Conservation (phyloP, 2,329 filamentous ascomycete genomes). For the Paracamarosporium sp. region DNA sequence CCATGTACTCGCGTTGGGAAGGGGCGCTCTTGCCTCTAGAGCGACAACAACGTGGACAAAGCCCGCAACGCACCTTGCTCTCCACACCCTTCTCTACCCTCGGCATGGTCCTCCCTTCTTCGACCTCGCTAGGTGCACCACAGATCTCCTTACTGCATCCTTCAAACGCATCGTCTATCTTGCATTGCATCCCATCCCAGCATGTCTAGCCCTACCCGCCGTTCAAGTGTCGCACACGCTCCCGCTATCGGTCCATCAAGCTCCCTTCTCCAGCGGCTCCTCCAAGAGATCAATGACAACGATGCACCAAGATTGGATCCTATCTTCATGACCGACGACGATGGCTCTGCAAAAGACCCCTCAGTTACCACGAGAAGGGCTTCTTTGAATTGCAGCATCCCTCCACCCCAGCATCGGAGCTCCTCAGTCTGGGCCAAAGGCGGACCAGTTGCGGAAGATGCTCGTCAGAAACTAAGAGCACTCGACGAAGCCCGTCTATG, state of each 20-base stretch:
- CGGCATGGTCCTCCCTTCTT: slow-evolving; percentile 8
- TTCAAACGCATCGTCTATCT: slow-evolving; percentile 26
- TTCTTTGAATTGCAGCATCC: not conserved
- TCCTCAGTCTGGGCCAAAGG: slow-evolving; percentile 28
- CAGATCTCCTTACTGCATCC: slow-evolving; percentile 22
- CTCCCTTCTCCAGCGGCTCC: slow-evolving; percentile 31
- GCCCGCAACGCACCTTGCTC: slow-evolving; percentile 5
- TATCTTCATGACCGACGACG: not conserved
- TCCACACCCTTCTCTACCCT: not conserved
- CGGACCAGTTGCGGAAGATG: slow-evolving; percentile 26
- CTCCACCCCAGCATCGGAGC: slow-evolving; percentile 2
- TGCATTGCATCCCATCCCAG: slow-evolving; percentile 21
- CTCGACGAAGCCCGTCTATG: slow-evolving; percentile 30
- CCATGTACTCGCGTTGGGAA: not conserved
- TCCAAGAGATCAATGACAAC: slow-evolving; percentile 33
- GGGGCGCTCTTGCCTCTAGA: not conserved
- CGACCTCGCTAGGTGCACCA: slow-evolving; percentile 13
- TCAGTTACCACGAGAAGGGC: not conserved
- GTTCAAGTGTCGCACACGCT: slow-evolving; percentile 8
- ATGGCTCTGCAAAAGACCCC: not conserved
- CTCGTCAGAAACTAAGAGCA: slow-evolving; percentile 28
- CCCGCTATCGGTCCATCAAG: slow-evolving; percentile 18
- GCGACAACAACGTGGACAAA: not conserved
- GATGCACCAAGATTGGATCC: slow-evolving; percentile 1
- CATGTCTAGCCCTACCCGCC: slow-evolving; percentile 34